Conservation (phyloP, 164 flowering plant genomes). For the Akebia trifoliata region DNA sequence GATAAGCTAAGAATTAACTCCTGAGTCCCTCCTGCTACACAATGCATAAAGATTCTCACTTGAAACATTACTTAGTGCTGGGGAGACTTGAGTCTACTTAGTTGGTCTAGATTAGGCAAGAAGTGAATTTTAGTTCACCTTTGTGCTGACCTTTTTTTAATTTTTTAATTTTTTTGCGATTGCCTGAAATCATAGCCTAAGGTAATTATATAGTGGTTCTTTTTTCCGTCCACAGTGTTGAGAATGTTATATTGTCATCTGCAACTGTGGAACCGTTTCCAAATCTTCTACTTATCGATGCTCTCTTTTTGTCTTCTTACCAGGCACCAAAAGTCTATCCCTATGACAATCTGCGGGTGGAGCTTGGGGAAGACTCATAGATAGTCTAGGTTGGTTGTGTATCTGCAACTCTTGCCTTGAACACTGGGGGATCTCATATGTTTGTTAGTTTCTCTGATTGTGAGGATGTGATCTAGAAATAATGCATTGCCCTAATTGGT, state of each 20-base stretch:
- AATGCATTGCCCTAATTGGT: slow-evolving; percentile 3
- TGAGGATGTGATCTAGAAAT: not conserved
- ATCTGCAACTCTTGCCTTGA: not conserved
- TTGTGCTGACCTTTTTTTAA: too few relatives aligned
- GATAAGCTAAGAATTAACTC: too few relatives aligned
- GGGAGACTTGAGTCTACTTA: too few relatives aligned
- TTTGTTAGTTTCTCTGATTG: not conserved
- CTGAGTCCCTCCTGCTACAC: too few relatives aligned
- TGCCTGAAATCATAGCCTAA: too few relatives aligned
- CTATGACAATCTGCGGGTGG: slow-evolving; percentile 89
- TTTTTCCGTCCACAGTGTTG: too few relatives aligned
- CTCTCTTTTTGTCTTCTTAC: slow-evolving; percentile 15
- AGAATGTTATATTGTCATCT: not conserved
- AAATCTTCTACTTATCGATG: not conserved
- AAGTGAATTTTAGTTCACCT: too few relatives aligned
- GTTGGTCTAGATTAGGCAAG: too few relatives aligned
- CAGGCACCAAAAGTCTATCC: slow-evolving; percentile 96
- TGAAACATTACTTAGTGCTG: too few relatives aligned
- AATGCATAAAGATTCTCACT: too few relatives aligned
- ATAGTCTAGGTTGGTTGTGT: not conserved
- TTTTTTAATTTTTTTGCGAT: too few relatives aligned
- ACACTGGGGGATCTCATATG: not conserved
- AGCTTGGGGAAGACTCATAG: slow-evolving; percentile 95
- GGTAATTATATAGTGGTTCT: too few relatives aligned
- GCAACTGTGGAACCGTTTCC: not conserved